Evolutionary conservation across 352 stramenopile genomes (phyloP).

Genomic region (Pythium phragmiticola): DNA sequence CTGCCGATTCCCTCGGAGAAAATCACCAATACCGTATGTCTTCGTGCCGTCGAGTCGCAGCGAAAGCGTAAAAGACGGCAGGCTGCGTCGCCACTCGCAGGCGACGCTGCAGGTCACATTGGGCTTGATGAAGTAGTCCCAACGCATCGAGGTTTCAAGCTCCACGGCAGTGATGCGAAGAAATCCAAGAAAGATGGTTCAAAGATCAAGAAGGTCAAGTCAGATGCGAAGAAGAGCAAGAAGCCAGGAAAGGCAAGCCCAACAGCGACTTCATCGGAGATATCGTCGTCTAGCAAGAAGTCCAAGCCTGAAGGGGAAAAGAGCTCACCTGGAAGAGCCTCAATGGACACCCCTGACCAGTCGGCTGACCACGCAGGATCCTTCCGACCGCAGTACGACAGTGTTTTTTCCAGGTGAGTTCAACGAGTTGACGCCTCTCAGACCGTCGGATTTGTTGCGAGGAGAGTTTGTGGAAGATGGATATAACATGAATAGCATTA

Average conservation of each 20-base stretch:
- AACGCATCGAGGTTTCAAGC: slow-evolving; percentile 9
- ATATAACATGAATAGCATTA: slow-evolving; percentile 1
- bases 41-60: slow-evolving; percentile 32
- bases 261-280: slow-evolving; percentile 6
- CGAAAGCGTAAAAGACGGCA: slow-evolving; percentile 57
- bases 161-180: slow-evolving; percentile 34
- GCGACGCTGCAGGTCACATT: neutral
- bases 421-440: neutral
- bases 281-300: slow-evolving; percentile 14
- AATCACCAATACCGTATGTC: slow-evolving; percentile 54
- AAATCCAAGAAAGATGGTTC: slow-evolving; percentile 41
- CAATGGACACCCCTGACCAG: neutral
- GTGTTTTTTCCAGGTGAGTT: slow-evolving; percentile 54
- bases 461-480: slow-evolving; percentile 1
- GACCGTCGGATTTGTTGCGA: neutral
- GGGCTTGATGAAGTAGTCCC: slow-evolving; percentile 6
- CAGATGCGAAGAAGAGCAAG: slow-evolving; percentile 37
- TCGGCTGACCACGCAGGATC: slow-evolving; percentile 5
- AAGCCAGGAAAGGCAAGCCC: slow-evolving; percentile 33
- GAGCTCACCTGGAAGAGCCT: slow-evolving; percentile 10
- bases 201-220: slow-evolving; percentile 38
- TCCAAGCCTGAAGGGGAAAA: slow-evolving; percentile 15
- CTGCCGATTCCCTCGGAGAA: slow-evolving; percentile 47
- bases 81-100: slow-evolving; percentile 5
- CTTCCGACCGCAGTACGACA: slow-evolving; percentile 66